Conservation (phyloP, 129 eudicot species). For the Arctium minus region DNA sequence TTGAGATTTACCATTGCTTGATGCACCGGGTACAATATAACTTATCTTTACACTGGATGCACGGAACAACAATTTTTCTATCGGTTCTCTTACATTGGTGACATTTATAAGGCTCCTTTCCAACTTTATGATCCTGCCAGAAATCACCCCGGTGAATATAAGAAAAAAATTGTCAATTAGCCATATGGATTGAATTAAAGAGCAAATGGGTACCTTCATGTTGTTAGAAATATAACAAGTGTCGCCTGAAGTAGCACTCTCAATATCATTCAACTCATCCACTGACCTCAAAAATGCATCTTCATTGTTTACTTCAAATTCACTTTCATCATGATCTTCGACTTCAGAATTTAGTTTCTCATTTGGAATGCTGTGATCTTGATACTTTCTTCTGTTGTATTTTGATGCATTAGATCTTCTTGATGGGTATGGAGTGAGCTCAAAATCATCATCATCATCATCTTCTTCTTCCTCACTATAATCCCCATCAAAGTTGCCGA, state of each 20-base stretch:
- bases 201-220: too few species aligned
- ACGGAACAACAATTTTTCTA: conserved; percentile 57
- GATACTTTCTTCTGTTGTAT: neutral
- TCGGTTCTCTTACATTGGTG: conserved; percentile 65
- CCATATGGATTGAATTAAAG: too few species aligned
- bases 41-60: conserved; percentile 51
- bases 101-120: conserved; percentile 31
- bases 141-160: too few species aligned
- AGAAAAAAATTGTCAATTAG: too few species aligned
- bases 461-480: conserved; percentile 19
- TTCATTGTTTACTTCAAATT: conserved; percentile 8
- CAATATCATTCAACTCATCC: neutral
- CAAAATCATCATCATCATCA: conserved; percentile 2
- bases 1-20: conserved; percentile 47
- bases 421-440: conserved; percentile 4
- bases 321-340: conserved; percentile 26
- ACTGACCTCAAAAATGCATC: neutral
- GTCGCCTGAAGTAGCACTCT: conserved; percentile 1
- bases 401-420: neutral
- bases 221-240: too few species aligned
- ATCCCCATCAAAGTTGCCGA: conserved; percentile 14
- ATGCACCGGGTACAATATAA: conserved; percentile 65
- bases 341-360: neutral
- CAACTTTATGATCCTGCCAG: neutral
- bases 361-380: neutral